Conservation (phyloP, 306 rosid species). For the Dryas octopetala region DNA sequence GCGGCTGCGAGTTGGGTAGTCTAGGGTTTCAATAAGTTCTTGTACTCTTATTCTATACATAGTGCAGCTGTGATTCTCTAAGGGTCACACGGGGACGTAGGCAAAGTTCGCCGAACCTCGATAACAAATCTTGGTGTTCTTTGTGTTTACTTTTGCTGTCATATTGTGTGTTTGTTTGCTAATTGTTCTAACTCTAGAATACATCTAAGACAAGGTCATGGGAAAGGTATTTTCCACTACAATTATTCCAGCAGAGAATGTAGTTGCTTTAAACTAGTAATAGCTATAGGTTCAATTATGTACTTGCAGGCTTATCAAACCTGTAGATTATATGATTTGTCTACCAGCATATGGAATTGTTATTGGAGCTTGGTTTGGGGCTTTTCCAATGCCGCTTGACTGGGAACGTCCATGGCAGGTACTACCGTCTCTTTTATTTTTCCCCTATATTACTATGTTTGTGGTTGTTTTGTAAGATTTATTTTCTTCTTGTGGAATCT, state of each 20-base stretch:
- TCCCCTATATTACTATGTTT: neutral
- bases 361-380: constrained; percentile 96
- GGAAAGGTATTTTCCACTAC: too few species aligned
- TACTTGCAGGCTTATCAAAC: constrained; percentile 57
- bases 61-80: too few species aligned
- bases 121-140: too few species aligned
- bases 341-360: constrained; percentile 86
- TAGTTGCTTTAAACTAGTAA: neutral
- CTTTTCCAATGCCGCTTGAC: constrained; percentile 99
- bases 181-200: too few species aligned
- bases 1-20: too few species aligned
- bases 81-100: too few species aligned
- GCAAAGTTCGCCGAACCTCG: too few species aligned
- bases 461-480: neutral
- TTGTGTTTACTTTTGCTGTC: too few species aligned
- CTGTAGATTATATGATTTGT: constrained; percentile 66
- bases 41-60: too few species aligned
- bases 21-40: too few species aligned
- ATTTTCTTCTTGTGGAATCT: neutral
- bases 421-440: neutral
- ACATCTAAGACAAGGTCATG: too few species aligned
- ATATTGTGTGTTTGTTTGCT: too few species aligned
- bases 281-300: neutral
- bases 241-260: neutral
- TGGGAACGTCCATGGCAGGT: constrained; percentile 99